Evolutionary conservation across 106 monocot species (phyloP).

Genomic region (Apostasia ramifera): DNA sequence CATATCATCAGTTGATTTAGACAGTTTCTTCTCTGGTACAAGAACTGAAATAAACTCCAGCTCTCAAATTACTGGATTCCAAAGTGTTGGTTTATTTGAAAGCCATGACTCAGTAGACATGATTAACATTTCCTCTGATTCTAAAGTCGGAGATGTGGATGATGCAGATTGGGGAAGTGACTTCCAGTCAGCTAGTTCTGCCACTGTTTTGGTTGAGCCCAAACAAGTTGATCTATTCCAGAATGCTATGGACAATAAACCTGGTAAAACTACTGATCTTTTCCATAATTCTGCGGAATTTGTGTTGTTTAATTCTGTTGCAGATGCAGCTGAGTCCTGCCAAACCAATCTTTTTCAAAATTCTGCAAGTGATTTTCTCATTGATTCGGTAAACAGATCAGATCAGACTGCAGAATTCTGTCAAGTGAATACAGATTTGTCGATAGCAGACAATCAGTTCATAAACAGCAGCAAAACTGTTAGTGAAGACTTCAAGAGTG

Average conservation of each 20-base stretch:
- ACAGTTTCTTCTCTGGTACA: neutral
- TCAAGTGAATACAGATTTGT: neutral
- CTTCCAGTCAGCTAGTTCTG: constrained; percentile 49
- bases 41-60: constrained; percentile 4
- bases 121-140: constrained; percentile 10
- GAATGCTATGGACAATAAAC: neutral
- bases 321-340: neutral
- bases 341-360: constrained; percentile 17
- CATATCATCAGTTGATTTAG: neutral
- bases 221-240: constrained; percentile 3
- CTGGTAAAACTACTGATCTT: constrained; percentile 5
- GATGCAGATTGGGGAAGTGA: constrained; percentile 59
- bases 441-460: neutral
- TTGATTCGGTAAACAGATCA: neutral
- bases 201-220: neutral
- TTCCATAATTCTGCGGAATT: neutral
- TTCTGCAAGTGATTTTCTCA: neutral
- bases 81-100: constrained; percentile 24
- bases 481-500: constrained; percentile 10
- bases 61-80: constrained; percentile 12
- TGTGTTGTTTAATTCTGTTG: neutral
- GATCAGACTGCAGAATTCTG: neutral
- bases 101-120: constrained; percentile 20
- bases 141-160: constrained; percentile 13
- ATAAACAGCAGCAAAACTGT: neutral